A percentile compares a stretch with the other conserved stretches of the same genome.
Evolutionary conservation across 768 basidiomycete genomes (phyloP).

Genomic region (Amanita pseudoporphyria): DNA sequence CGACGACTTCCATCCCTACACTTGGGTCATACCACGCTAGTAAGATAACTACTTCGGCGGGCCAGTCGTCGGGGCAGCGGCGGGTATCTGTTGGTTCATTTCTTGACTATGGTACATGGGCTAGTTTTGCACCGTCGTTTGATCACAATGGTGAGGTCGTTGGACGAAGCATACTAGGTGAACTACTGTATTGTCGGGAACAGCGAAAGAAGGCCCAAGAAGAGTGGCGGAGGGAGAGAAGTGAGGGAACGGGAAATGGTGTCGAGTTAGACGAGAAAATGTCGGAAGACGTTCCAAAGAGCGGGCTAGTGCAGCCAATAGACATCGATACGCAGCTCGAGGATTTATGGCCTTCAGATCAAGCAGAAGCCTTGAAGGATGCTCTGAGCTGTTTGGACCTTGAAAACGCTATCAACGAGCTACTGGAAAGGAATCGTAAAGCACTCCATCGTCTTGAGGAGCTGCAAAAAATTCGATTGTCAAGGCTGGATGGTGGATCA

Average conservation of each 20-base stretch:
- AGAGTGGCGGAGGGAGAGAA: slow-evolving; percentile 17
- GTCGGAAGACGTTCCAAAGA: slow-evolving; percentile 8
- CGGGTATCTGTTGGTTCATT: slow-evolving; percentile 57
- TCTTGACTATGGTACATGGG: slow-evolving; percentile 67
- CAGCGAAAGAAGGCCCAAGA: slow-evolving; percentile 27
- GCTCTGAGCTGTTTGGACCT: slow-evolving; percentile 53
- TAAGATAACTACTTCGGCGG: slow-evolving; percentile 25
- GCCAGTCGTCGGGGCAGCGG: slow-evolving; percentile 38
- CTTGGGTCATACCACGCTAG: slow-evolving; percentile 49
- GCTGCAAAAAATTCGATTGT: slow-evolving; percentile 51
- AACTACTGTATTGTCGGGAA: slow-evolving; percentile 44
- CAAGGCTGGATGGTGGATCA: slow-evolving; percentile 31
- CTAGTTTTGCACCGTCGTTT: slow-evolving; percentile 73
- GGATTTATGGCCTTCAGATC: slow-evolving; percentile 45
- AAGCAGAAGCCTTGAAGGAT: slow-evolving; percentile 47
- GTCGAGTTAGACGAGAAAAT: slow-evolving; percentile 17
- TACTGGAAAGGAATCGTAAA: slow-evolving; percentile 54
- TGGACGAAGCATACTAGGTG: slow-evolving; percentile 50
- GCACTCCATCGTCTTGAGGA: slow-evolving; percentile 58
- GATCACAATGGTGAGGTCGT: slow-evolving; percentile 71
- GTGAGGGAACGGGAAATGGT: slow-evolving; percentile 18
- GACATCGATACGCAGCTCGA: slow-evolving; percentile 36
- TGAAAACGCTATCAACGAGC: slow-evolving; percentile 58
- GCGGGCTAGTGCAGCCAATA: slow-evolving; percentile 8
- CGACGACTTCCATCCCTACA: slow-evolving; percentile 29